A percentile compares a stretch with the other conserved stretches of the same genome.
Conservation (phyloP, 2,329 filamentous ascomycete genomes). For the Fusarium redolens region DNA sequence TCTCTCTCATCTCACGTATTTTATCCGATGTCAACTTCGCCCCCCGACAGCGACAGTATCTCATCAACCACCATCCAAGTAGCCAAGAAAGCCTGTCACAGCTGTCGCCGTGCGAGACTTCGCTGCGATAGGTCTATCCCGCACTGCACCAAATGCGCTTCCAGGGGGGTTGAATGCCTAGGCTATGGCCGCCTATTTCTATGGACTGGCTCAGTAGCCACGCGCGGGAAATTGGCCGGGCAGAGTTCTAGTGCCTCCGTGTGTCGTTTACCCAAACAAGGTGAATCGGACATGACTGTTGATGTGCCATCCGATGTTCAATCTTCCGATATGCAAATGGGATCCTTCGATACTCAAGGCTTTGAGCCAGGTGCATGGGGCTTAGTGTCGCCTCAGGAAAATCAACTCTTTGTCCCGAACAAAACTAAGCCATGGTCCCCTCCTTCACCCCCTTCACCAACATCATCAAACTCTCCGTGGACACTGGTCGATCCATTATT, state of each 20-base stretch:
- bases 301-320: constrained; percentile 15
- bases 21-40: constrained; percentile 35
- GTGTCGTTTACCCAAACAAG: constrained; percentile 33
- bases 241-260: constrained; percentile 48
- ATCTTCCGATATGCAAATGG: constrained; percentile 16
- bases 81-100: constrained; percentile 58
- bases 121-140: constrained; percentile 64
- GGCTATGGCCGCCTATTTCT: constrained; percentile 65
- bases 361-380: constrained; percentile 15
- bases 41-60: constrained; percentile 29
- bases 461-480: constrained; percentile 45
- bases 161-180: constrained; percentile 61
- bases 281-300: constrained; percentile 6
- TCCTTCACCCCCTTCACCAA: constrained; percentile 33
- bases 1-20: constrained; percentile 10
- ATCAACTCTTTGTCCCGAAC: constrained; percentile 27
- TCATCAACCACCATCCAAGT: constrained; percentile 20
- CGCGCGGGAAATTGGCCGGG: constrained; percentile 55
- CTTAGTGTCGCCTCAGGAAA: constrained; percentile 13
- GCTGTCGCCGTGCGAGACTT: constrained; percentile 63
- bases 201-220: constrained; percentile 62
- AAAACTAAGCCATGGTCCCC: constrained; percentile 22
- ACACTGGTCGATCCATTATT: constrained; percentile 55
- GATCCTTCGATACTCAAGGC: constrained; percentile 15
- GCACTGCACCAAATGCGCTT: constrained; percentile 62